Percentiles rank a stretch among this genome's conserved stretches.
Conservation (phyloP, 768 basidiomycete genomes). For the Boletus vinaceobasis region DNA sequence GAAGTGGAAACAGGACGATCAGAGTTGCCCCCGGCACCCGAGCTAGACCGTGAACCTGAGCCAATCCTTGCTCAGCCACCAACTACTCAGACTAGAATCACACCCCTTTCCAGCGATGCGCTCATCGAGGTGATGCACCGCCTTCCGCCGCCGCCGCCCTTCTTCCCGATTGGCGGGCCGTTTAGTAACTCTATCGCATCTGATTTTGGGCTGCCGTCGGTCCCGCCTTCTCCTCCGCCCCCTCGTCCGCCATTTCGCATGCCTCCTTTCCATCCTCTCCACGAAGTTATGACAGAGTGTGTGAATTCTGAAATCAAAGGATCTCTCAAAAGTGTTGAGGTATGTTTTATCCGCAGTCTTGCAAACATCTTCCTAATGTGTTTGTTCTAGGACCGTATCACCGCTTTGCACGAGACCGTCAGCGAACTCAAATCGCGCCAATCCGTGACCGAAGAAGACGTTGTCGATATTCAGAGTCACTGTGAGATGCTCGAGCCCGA, state of each 20-base stretch:
- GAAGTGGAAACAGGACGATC: conserved; percentile 10
- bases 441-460: conserved; percentile 26
- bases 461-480: conserved; percentile 34
- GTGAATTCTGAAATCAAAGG: conserved; percentile 22
- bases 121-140: conserved; percentile 17
- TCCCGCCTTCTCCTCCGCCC: conserved; percentile 8
- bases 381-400: conserved; percentile 23
- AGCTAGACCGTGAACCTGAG: conserved; percentile 4
- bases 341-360: not conserved
- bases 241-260: conserved; percentile 8
- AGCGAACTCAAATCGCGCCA: conserved; percentile 24
- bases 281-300: conserved; percentile 17
- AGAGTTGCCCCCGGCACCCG: conserved; percentile 4
- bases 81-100: conserved; percentile 10
- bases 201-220: conserved; percentile 17
- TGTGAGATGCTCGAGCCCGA: conserved; percentile 39
- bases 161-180: conserved; percentile 16
- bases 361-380: not conserved
- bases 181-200: conserved; percentile 21
- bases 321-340: conserved; percentile 24
- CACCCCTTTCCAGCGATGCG: conserved; percentile 9
- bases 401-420: conserved; percentile 19
- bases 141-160: conserved; percentile 14
- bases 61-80: not conserved
- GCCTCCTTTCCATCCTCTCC: conserved; percentile 11